phyloP scores from a whole-genome alignment of 2,329 filamentous ascomycete species.

The Aspergillus brunneoviolaceus region DNA sequence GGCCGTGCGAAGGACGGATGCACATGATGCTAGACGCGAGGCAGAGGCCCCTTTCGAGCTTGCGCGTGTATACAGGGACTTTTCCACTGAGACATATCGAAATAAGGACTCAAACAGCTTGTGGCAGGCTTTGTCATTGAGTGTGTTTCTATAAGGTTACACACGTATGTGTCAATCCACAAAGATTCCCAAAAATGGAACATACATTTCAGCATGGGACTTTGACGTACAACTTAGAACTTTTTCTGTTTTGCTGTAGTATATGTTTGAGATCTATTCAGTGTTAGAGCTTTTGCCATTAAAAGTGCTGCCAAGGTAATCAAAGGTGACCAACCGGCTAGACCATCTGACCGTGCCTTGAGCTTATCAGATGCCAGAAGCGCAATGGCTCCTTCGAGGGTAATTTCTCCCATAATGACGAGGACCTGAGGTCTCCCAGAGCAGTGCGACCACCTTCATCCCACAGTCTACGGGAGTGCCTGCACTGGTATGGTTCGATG shows the following conservation, averaged over 20 bases:
- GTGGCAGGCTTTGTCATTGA: conserved; percentile 78
- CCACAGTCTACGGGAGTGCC: neutral
- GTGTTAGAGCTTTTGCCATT: conserved; percentile 14
- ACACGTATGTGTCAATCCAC: conserved; percentile 14
- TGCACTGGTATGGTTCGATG: neutral
- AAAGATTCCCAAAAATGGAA: neutral
- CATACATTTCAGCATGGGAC: neutral
- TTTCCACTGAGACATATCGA: conserved; percentile 68
- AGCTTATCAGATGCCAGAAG: conserved; percentile 45
- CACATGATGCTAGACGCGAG: conserved; percentile 65
- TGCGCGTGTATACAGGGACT: conserved; percentile 60
- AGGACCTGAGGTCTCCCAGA: neutral
- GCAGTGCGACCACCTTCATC: neutral
- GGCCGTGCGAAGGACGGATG: conserved; percentile 68
- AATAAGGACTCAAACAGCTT: conserved; percentile 80
- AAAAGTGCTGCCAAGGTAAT: conserved; percentile 1
- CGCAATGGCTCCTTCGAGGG: conserved; percentile 42
- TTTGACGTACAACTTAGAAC: conserved; percentile 36
- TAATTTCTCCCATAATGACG: conserved; percentile 43
- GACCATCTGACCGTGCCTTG: conserved; percentile 51
- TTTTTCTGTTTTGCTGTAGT: conserved; percentile 53
- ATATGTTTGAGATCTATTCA: conserved; percentile 55
- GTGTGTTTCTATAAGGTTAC: conserved; percentile 34
- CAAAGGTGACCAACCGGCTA: conserved; percentile 43
- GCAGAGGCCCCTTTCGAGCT: conserved; percentile 52